A percentile compares a stretch with the other conserved stretches of the same genome.
Evolutionary conservation across 2,329 filamentous ascomycete species (phyloP).

Genomic region (Thyridium curvatum): DNA sequence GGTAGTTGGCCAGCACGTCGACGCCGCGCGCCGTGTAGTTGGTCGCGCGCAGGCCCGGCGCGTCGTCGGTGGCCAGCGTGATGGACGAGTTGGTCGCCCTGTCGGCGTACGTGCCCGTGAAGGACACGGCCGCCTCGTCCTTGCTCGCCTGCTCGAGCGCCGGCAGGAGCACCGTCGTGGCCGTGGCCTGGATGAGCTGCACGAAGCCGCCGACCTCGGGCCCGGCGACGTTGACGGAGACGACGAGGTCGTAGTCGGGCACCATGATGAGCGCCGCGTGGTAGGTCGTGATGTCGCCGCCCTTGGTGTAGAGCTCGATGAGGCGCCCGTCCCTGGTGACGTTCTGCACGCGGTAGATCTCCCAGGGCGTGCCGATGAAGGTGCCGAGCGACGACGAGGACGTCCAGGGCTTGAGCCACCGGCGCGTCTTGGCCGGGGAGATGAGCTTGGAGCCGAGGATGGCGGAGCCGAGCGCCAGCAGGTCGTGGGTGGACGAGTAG

Average conservation of each 20-base stretch:
- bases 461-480: constrained; percentile 31
- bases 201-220: constrained; percentile 19
- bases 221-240: constrained; percentile 30
- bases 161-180: constrained; percentile 27
- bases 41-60: constrained; percentile 29
- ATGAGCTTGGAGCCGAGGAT: constrained; percentile 36
- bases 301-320: constrained; percentile 41
- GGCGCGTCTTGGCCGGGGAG: constrained; percentile 26
- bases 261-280: constrained; percentile 31
- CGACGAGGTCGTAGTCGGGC: constrained; percentile 37
- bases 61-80: constrained; percentile 27
- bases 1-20: constrained; percentile 28
- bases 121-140: constrained; percentile 20
- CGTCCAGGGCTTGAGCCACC: constrained; percentile 37
- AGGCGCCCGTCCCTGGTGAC: constrained; percentile 29
- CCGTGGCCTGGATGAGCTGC: constrained; percentile 31
- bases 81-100: constrained; percentile 30
- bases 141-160: constrained; percentile 35
- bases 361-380: constrained; percentile 39
- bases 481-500: constrained; percentile 33
- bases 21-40: constrained; percentile 32
- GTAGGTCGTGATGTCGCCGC: constrained; percentile 34
- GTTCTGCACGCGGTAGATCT: constrained; percentile 33
- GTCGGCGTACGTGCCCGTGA: constrained; percentile 31
- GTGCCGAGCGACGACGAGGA: constrained; percentile 28